Conservation (phyloP, 108 stramenopile genomes). For the Nannochloropsis gaditana region DNA sequence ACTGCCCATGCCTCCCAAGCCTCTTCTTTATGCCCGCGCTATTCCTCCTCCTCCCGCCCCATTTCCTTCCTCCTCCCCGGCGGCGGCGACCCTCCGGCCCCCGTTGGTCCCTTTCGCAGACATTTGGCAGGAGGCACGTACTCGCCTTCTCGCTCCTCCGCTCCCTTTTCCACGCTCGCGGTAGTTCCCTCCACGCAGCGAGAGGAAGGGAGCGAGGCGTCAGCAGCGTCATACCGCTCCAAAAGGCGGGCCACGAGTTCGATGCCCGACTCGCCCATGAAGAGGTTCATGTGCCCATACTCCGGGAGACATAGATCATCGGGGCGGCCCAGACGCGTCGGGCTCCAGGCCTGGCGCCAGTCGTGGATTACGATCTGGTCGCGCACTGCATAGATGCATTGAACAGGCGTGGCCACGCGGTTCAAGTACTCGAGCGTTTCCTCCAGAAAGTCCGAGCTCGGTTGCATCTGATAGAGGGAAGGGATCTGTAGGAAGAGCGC, state of each 20-base stretch:
- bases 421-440: not conserved
- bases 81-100: not conserved
- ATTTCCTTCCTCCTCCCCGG: not conserved
- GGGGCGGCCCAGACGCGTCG: not conserved
- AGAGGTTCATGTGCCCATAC: not conserved
- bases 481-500: not conserved
- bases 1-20: not conserved
- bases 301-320: not conserved
- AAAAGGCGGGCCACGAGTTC: not conserved
- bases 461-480: not conserved
- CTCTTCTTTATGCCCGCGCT: not conserved
- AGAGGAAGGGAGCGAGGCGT: not conserved
- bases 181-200: too few species aligned
- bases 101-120: not conserved
- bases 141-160: too few species aligned
- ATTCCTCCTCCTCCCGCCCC: not conserved
- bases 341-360: conserved; percentile 7
- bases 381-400: not conserved
- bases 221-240: not conserved
- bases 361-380: conserved; percentile 13
- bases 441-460: not conserved
- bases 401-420: not conserved
- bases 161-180: too few species aligned
- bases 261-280: not conserved
- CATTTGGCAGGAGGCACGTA: not conserved